These are phyloP conservation scores for Cryptosporidium tyzzeri DNA, from an alignment of 169 alveolate genomes.

Conservation along the genomic window DNA sequence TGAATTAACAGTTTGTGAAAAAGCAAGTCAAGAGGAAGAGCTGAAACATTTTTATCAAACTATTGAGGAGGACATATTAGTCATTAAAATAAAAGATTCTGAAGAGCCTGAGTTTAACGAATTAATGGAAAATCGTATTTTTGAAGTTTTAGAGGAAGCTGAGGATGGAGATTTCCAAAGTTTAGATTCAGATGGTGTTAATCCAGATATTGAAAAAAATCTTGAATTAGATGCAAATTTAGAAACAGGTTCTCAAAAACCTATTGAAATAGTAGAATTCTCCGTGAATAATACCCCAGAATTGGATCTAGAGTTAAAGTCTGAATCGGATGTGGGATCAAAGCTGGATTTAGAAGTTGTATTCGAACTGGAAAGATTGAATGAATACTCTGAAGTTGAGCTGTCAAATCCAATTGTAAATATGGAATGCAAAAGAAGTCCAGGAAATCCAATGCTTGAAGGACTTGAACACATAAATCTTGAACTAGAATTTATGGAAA, in stretches of 20 bases:
- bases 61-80: not conserved
- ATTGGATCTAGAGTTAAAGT: not conserved
- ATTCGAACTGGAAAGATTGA: not conserved
- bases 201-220: not conserved
- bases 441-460: not conserved
- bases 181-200: not conserved
- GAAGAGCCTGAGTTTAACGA: not conserved
- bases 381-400: not conserved
- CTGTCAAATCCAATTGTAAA: not conserved
- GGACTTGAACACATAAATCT: not conserved
- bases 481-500: not conserved
- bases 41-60: not conserved
- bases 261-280: not conserved
- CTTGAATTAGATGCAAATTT: not conserved
- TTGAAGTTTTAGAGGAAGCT: not conserved
- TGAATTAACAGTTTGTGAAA: not conserved
- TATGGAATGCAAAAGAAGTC: not conserved
- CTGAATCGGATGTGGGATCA: not conserved
- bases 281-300: not conserved
- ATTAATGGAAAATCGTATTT: not conserved
- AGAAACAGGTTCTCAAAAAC: not conserved
- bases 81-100: not conserved
- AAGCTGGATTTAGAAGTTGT: not conserved
- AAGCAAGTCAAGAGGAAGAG: not conserved
- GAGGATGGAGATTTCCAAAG: not conserved